Evolutionary conservation across 116 monocot species (phyloP), one percentile per base, ranked within the genome.

Genomic region (Zostera marina): DNA sequence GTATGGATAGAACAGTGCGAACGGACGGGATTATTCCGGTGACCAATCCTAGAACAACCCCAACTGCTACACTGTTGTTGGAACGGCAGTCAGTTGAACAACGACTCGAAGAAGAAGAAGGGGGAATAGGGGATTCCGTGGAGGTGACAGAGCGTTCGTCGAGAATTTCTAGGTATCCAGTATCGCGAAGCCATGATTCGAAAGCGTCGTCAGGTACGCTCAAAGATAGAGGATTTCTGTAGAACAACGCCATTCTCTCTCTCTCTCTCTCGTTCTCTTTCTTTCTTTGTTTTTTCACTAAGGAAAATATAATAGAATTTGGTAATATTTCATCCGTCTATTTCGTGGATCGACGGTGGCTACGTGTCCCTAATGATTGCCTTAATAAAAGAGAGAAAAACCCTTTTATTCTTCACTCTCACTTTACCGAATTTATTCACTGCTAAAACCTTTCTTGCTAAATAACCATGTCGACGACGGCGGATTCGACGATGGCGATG

Each of bases 161-260:
- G 70, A 94, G 84, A 57, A 85, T 22, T 45, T 88, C 74, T 69
- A 88, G 89, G 66, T 84, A 88, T 73, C 89, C 89, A 53, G 80
- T 47, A 56, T 94, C 94, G 9, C 88, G 85, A 54, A 94, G 88
- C 94, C 89, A 94, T 2, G 77, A 45, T 66, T 94, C 84, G 67
- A 88, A 84, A 49, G 79, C 76, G 8, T 85, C 44, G 32, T 94
- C 85, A 8, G 94, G 79, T 13, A 88, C 82, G 77, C 77, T 82
- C 14, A 94, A 71, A 10, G 94, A 72, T 9, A 94, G 74, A 5
- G 94, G 94, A 42, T 88, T 94, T 9, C 85, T 43, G 19, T 53
- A 26, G 76, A 94, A 94, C 11, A 71, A 20, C 52, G 41, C 32
- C 63, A 63, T 63, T 13, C 8, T 11, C 11, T 11, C 42, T 59